phyloP scores from a whole-genome alignment of 352 stramenopile species.

The Discostella stelligera region DNA sequence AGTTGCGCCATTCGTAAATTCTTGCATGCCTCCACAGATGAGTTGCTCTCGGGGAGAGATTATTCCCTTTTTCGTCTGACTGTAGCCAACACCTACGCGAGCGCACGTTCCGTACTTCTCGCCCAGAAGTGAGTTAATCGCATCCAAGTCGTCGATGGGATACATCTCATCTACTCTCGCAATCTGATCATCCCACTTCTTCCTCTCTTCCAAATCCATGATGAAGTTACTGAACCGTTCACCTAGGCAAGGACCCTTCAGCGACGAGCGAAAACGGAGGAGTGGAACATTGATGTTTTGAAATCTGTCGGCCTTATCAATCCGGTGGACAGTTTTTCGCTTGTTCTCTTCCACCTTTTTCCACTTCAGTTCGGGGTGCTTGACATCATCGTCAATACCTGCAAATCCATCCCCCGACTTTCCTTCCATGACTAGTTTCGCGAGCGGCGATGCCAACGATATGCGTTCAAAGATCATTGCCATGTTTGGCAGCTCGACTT shows the following conservation, averaged over 20 bases:
- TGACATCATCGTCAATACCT: slow-evolving; percentile 25
- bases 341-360: slow-evolving; percentile 61
- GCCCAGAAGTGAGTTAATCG: slow-evolving; percentile 52
- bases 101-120: slow-evolving; percentile 64
- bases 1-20: slow-evolving; percentile 43
- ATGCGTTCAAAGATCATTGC: slow-evolving; percentile 70
- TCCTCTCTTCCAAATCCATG: slow-evolving; percentile 63
- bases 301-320: slow-evolving; percentile 74
- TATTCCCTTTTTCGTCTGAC: slow-evolving; percentile 55
- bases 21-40: slow-evolving; percentile 50
- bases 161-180: slow-evolving; percentile 64
- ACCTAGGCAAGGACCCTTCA: slow-evolving; percentile 60
- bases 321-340: slow-evolving; percentile 54
- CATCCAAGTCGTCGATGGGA: slow-evolving; percentile 63
- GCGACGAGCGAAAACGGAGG: slow-evolving; percentile 60
- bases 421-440: slow-evolving; percentile 53
- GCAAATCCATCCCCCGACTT: slow-evolving; percentile 41
- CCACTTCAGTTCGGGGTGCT: slow-evolving; percentile 59
- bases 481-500: slow-evolving; percentile 74
- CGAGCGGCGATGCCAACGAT: slow-evolving; percentile 58
- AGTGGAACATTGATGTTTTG: slow-evolving; percentile 62
- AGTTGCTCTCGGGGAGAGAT: slow-evolving; percentile 59
- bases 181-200: slow-evolving; percentile 71
- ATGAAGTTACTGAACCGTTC: slow-evolving; percentile 66
- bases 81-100: slow-evolving; percentile 66